Percentiles rank a stretch among this genome's conserved stretches.
phyloP scores from a whole-genome alignment of 1,284 basidiomycete genomes.

The Cutaneotrichosporon cutaneum region DNA sequence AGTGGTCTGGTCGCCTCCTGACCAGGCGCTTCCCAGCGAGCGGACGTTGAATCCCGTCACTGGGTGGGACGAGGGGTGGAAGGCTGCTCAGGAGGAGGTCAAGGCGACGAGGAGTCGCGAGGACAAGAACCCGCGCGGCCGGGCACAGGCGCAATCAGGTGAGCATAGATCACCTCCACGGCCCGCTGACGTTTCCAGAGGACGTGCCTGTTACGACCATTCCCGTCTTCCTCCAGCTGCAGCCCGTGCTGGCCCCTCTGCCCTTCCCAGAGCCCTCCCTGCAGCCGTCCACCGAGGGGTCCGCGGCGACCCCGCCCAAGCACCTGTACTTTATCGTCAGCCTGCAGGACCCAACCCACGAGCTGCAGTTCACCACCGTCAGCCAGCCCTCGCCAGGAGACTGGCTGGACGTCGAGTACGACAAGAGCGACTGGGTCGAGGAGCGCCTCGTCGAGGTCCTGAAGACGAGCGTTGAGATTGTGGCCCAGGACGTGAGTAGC shows the following conservation, averaged over 20 bases:
- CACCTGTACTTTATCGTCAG: slow-evolving; percentile 83
- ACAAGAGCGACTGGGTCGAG: slow-evolving; percentile 88
- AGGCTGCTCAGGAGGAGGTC: slow-evolving; percentile 63
- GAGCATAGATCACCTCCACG: slow-evolving; percentile 8
- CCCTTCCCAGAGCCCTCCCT: slow-evolving; percentile 52
- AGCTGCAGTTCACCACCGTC: slow-evolving; percentile 69
- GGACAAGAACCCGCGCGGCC: slow-evolving; percentile 36
- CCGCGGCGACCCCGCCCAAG: slow-evolving; percentile 41
- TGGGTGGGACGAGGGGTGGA: slow-evolving; percentile 76
- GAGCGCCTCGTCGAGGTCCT: slow-evolving; percentile 83
- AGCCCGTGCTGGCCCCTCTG: slow-evolving; percentile 72
- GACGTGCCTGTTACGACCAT: slow-evolving; percentile 75
- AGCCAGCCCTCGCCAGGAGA: slow-evolving; percentile 74
- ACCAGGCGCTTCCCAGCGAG: slow-evolving; percentile 58
- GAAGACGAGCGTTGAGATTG: slow-evolving; percentile 73
- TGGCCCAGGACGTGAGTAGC: slow-evolving; percentile 70
- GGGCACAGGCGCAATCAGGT: slow-evolving; percentile 27
- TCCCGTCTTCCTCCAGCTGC: slow-evolving; percentile 88
- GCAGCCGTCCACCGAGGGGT: slow-evolving; percentile 23
- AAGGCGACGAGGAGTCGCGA: slow-evolving; percentile 37
- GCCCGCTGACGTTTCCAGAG: neutral
- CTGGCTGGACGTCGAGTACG: slow-evolving; percentile 86
- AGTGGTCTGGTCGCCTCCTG: slow-evolving; percentile 69
- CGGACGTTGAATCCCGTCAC: slow-evolving; percentile 70
- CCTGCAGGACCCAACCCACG: slow-evolving; percentile 76